A percentile compares a stretch with the other conserved stretches of the same genome.
Evolutionary conservation across 2,329 filamentous ascomycete genomes (phyloP).

Genomic region (Talaromyces sp.): DNA sequence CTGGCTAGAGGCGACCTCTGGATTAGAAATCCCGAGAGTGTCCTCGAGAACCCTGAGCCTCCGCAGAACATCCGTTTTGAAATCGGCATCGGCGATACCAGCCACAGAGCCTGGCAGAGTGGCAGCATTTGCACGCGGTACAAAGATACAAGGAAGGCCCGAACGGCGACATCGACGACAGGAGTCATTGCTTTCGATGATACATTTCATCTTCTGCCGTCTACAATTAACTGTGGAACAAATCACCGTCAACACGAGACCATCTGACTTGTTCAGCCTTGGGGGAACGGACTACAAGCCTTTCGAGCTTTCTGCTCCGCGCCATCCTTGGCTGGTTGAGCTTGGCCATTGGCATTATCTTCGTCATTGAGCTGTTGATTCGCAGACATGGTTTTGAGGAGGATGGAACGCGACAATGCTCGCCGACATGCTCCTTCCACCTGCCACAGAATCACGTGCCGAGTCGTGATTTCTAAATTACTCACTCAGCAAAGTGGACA

Average conservation of each 20-base stretch:
- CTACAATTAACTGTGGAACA: slow-evolving; percentile 7
- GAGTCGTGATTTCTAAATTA: background rate
- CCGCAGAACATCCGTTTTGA: slow-evolving; percentile 8
- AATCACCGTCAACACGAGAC: background rate
- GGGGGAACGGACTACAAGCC: slow-evolving; percentile 9
- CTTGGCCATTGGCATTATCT: background rate
- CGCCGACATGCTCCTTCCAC: background rate
- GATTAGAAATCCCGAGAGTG: background rate
- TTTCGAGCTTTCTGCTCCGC: slow-evolving; percentile 10
- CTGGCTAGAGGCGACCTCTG: background rate
- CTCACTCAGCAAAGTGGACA: background rate
- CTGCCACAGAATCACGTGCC: background rate
- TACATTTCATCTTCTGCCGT: slow-evolving; percentile 11
- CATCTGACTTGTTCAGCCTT: background rate
- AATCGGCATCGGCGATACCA: background rate
- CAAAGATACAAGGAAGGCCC: slow-evolving; percentile 9
- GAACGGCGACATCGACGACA: slow-evolving; percentile 10
- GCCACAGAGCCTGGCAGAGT: slow-evolving; percentile 2
- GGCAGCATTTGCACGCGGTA: slow-evolving; percentile 11
- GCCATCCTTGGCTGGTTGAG: slow-evolving; percentile 2
- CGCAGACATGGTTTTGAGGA: slow-evolving; percentile 2
- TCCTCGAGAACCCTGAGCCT: slow-evolving; percentile 8
- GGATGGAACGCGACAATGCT: background rate
- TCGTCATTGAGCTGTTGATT: slow-evolving; percentile 4
- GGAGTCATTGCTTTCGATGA: background rate